Evolutionary conservation across 2,329 filamentous ascomycete genomes (phyloP), one percentile per base, ranked within the genome.

Genomic region (Botrytis byssoidea): DNA sequence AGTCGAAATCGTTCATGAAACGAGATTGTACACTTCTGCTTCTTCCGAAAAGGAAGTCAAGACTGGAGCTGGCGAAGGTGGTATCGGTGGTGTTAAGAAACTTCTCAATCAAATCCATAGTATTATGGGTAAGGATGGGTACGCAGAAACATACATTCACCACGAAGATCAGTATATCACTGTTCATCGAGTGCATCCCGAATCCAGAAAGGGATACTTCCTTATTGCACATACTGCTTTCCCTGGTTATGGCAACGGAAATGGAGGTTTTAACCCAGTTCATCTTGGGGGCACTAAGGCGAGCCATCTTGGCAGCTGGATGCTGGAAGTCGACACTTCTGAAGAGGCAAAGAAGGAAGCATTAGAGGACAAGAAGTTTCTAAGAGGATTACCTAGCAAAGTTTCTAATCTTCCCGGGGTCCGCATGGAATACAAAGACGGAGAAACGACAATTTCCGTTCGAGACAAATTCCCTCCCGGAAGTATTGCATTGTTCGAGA

Each of bases 101-200:
- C 86, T 98, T 16, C 86, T 99, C 75, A 99, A 99, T 82, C 91
- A 95, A 80, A 95, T 99, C 68, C 97, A 99, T 82, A 94, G 91
- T 12, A 88, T 95, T 76, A 98, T 99, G 96, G 96, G 96, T 76
- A 93, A 94, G 80, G 94, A 98, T 76, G 93, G 92, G 32, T 99
- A 97, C 80, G 92, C 95, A 73, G 96, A 99, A 83, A 97, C 94
- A 12, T 95, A 98, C 80, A 94, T 99, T 71, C 95, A 99, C 80
- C 96, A 99, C 81, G 95, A 98, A 76, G 92, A 93, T 73, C 93
- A 99, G 82, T 98, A 97, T 81, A 92, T 99, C 79, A 99, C 96
- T 0, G 94, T 99, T 10, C 96, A 99, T 82, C 88, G 97, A 75
- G 94, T 98, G 4, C 95, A 99, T 80, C 96, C 95, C 0, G 91